These are phyloP conservation scores for Aureobasidium pullulans DNA, from an alignment of 2,329 filamentous ascomycete species.

Conservation along the genomic window DNA sequence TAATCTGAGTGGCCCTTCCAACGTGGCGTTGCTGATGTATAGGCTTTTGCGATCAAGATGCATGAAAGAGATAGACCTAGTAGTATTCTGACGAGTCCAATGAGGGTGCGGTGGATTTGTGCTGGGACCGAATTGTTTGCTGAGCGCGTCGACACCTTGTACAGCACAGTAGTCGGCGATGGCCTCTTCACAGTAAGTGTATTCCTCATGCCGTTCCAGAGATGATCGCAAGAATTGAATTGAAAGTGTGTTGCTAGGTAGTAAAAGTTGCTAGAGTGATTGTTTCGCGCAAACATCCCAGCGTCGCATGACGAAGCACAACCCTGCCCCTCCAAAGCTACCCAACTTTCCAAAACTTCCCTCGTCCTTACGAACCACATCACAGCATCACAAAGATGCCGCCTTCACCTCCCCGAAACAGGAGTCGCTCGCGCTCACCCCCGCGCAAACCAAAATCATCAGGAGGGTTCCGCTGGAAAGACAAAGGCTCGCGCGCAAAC, in stretches of 20 bases:
- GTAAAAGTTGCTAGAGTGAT: neutral
- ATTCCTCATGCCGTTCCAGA: neutral
- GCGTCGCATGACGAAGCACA: neutral
- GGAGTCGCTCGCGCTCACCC: slow-evolving; percentile 26
- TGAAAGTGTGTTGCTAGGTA: neutral
- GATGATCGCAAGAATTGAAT: neutral
- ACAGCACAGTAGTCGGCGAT: slow-evolving; percentile 80
- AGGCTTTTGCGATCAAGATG: slow-evolving; percentile 21
- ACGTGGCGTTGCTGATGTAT: neutral
- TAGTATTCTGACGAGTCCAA: slow-evolving; percentile 38
- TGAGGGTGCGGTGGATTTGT: slow-evolving; percentile 36
- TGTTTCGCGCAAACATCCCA: neutral
- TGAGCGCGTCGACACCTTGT: slow-evolving; percentile 79
- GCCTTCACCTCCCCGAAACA: neutral
- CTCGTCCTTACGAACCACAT: neutral
- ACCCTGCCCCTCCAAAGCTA: neutral
- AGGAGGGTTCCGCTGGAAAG: slow-evolving; percentile 32
- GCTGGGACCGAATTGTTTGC: slow-evolving; percentile 39
- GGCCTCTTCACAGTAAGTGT: slow-evolving; percentile 31
- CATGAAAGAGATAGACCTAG: slow-evolving; percentile 35
- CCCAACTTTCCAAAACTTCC: neutral
- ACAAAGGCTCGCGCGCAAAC: slow-evolving; percentile 21
- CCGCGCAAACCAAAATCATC: slow-evolving; percentile 25
- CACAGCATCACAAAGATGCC: slow-evolving; percentile 3
- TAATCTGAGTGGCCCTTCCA: slow-evolving; percentile 1